Evolutionary conservation across 2,329 filamentous ascomycete genomes (phyloP).

Genomic region (Gliomastix tumulicola): DNA sequence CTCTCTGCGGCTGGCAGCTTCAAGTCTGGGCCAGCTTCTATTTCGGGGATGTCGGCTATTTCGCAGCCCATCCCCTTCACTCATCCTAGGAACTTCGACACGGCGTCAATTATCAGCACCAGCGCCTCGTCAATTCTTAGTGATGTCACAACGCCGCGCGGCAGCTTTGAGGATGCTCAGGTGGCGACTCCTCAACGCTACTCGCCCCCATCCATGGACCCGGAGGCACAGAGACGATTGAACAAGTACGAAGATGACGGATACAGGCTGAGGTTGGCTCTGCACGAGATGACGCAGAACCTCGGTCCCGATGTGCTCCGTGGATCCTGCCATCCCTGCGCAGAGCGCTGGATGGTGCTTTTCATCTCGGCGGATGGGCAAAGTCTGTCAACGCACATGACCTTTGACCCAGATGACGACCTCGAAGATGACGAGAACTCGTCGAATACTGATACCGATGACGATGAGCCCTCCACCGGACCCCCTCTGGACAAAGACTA

Average conservation of each 20-base stretch:
- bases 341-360: slow-evolving; percentile 75
- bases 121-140: slow-evolving; percentile 68
- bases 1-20: slow-evolving; percentile 55
- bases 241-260: slow-evolving; percentile 58
- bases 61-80: slow-evolving; percentile 63
- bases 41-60: slow-evolving; percentile 59
- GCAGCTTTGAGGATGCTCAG: slow-evolving; percentile 49
- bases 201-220: slow-evolving; percentile 43
- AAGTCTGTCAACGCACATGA: slow-evolving; percentile 63
- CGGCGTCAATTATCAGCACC: slow-evolving; percentile 64
- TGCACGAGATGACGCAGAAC: slow-evolving; percentile 64
- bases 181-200: slow-evolving; percentile 44
- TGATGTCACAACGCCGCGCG: slow-evolving; percentile 59
- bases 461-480: slow-evolving; percentile 53
- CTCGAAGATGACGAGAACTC: slow-evolving; percentile 58
- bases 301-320: slow-evolving; percentile 58
- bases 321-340: slow-evolving; percentile 69
- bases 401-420: slow-evolving; percentile 61
- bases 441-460: slow-evolving; percentile 52
- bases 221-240: slow-evolving; percentile 31
- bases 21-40: slow-evolving; percentile 60
- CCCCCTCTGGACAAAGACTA: slow-evolving; percentile 71
- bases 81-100: slow-evolving; percentile 52
- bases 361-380: slow-evolving; percentile 71
- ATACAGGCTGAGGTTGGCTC: slow-evolving; percentile 56